These are phyloP conservation scores for Cytospora piceicola DNA, from an alignment of 2,329 filamentous ascomycete species.

Conservation along the genomic window DNA sequence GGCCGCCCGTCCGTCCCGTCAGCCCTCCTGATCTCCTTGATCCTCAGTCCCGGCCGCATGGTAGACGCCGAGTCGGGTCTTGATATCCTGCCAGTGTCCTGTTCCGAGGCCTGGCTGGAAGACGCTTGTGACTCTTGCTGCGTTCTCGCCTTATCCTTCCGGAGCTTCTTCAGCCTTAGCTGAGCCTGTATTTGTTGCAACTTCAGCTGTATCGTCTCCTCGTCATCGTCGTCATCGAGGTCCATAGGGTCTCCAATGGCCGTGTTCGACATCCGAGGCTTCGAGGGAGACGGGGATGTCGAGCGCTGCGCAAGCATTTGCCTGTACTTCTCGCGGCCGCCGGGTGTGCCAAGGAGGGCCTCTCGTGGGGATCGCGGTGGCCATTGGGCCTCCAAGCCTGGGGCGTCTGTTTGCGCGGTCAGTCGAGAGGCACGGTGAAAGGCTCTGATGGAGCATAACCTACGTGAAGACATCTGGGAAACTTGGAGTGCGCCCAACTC, in stretches of 20 bases:
- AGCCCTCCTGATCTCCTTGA: slow-evolving; percentile 29
- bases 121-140: slow-evolving; percentile 19
- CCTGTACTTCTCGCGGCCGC: slow-evolving; percentile 76
- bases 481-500: slow-evolving; percentile 2
- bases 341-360: slow-evolving; percentile 69
- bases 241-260: slow-evolving; percentile 35
- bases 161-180: slow-evolving; percentile 83
- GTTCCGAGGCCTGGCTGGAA: slow-evolving; percentile 34
- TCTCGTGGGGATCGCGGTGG: slow-evolving; percentile 69
- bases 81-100: slow-evolving; percentile 28
- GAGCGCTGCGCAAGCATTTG: slow-evolving; percentile 68
- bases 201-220: slow-evolving; percentile 86
- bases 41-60: slow-evolving; percentile 19
- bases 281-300: slow-evolving; percentile 69
- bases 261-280: slow-evolving; percentile 36
- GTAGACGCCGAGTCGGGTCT: slow-evolving; percentile 27
- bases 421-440: slow-evolving; percentile 22
- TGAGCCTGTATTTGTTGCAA: slow-evolving; percentile 87
- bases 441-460: slow-evolving; percentile 11
- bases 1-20: slow-evolving; percentile 22
- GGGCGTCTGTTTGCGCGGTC: slow-evolving; percentile 30
- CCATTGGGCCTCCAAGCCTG: slow-evolving; percentile 60
- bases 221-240: slow-evolving; percentile 70
- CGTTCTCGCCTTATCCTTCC: slow-evolving; percentile 59
- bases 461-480: slow-evolving; percentile 22